Conservation (phyloP, 768 basidiomycete species). For the Tylopilus balloui region DNA sequence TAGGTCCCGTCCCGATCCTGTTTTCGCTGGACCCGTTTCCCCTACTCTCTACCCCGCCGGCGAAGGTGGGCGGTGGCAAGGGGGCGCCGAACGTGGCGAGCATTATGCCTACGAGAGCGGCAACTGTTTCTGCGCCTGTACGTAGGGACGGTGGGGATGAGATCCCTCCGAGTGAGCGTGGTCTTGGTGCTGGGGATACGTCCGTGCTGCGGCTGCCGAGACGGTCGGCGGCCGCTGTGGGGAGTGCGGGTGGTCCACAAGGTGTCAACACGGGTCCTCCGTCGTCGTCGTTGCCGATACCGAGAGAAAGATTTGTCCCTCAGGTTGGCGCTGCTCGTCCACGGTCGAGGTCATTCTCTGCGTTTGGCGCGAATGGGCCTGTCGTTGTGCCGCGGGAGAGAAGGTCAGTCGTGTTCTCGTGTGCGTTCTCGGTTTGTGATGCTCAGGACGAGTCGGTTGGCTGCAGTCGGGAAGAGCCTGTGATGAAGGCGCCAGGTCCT, state of each 20-base stretch:
- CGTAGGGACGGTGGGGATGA: constrained; percentile 16
- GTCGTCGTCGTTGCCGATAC: constrained; percentile 32
- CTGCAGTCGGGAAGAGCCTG: constrained; percentile 24
- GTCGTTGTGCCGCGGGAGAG: neutral
- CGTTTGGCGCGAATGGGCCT: constrained; percentile 43
- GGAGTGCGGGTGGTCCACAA: neutral
- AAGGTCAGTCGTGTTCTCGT: constrained; percentile 14
- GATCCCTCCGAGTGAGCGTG: neutral
- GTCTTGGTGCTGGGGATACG: neutral
- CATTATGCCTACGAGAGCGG: constrained; percentile 23
- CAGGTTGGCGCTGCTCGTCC: constrained; percentile 46
- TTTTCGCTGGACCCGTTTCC: constrained; percentile 54
- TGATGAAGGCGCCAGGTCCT: neutral
- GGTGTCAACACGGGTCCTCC: neutral
- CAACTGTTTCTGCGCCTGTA: constrained; percentile 30
- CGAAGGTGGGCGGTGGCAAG: neutral
- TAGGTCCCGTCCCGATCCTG: constrained; percentile 56
- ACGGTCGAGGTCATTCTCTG: constrained; percentile 72
- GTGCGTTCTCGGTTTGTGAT: neutral
- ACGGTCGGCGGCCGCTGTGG: constrained; percentile 7
- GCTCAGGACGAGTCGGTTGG: neutral
- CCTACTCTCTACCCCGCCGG: constrained; percentile 10
- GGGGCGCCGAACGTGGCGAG: constrained; percentile 1
- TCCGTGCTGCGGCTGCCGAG: constrained; percentile 17
- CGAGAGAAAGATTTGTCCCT: constrained; percentile 63